Evolutionary conservation across 208 protist genomes (phyloP), one percentile per base, ranked within the genome.

Genomic region (Acanthamoeba castellanii): DNA sequence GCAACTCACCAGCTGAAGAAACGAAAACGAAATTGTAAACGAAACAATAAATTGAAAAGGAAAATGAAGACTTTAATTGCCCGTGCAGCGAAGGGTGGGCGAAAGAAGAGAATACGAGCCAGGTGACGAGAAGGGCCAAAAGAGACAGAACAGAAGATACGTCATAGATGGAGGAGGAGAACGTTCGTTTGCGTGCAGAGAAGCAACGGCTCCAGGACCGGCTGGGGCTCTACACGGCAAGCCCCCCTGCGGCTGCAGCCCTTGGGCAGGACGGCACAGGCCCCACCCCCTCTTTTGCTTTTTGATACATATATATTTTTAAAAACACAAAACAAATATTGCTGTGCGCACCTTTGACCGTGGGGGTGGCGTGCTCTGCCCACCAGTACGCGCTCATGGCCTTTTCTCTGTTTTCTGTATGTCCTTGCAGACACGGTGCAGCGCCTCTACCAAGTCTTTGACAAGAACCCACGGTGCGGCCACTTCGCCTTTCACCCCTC

Each of bases 161-260:
- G 18, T 0, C 76, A 25, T 42, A 32, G 37, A 59, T 78, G 70
- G 70, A 42, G 22, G 78, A 52, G 22, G 78, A 85, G 78, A 85
- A 85, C 78, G 78, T 34, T 85, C 45, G 78, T n/a, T 34, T 85
- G 25, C 37, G 78, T 30, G 78, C 78, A 32, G 78, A 85, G 22
- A 85, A 57, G 22, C 34, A 85, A 25, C 78, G 34, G 7, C 78
- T 85, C 22, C 22, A 57, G 27, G 47, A 85, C 0, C 78, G 85
- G 16, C 30, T 91, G 1, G 85, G 32, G 16, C 55, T 91, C 9
- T 74, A 91, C 32, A 59, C 81, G 14, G n/a, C n/a, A 57, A 34
- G 70, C 32, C 8, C 13, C 70, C 16, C 70, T 34, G n/a, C 59
- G n/a, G n/a, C n/a, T n/a, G n/a, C n/a, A n/a, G n/a, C n/a, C n/a